Base-by-base conservation (phyloP, 2,329 filamentous ascomycete genomes). In the Cladosporium sphaerospermum region DNA sequence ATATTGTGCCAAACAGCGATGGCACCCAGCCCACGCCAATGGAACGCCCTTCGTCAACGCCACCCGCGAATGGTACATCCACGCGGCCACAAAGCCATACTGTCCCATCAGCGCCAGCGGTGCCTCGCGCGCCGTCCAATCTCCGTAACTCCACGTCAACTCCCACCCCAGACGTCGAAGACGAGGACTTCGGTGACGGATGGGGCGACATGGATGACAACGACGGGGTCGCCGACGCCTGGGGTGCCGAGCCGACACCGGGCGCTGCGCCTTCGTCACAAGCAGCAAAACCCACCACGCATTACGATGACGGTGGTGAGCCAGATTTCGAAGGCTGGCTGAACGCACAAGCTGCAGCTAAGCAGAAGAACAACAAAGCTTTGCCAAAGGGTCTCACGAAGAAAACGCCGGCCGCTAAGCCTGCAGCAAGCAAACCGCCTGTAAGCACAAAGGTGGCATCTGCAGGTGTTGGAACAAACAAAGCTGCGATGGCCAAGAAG, bases 261-360 rank as follows among this genome's bases (percentile, higher is more conserved):
- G 39, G 65, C 19, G 62, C 36, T 55, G 62, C 44, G 47, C 57
- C 54, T 13, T 62, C 58, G 31, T 59, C 67, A 1, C 55, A 65
- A 8, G 32, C 55, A 61, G 8, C 56, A 63, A 9, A 60, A 62
- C 45, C 56, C 13, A 37, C 41, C 16, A 52, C 46, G 6, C 78
- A 85, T 0, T 92, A 86, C 59, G 88, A 92, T 55, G 90, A 96
- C 61, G 84, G 87, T 23, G 84, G 85, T 2, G 92, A 99, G 68
- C 92, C 92, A 0, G 93, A 97, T 69, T 97, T 99, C 70, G 92
- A 90, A 4, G 91, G 90, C 4, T 97, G 93, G 91, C 71, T 97
- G 18, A 90, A 89, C 10, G 90, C 91, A 10, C 89, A 96, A 67
- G 83, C 86, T 5, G 79, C 85, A 57, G 81, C 86, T 57, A 96